phyloP scores from a whole-genome alignment of 2,329 filamentous ascomycete species.

The Setomelanomma holmii region DNA sequence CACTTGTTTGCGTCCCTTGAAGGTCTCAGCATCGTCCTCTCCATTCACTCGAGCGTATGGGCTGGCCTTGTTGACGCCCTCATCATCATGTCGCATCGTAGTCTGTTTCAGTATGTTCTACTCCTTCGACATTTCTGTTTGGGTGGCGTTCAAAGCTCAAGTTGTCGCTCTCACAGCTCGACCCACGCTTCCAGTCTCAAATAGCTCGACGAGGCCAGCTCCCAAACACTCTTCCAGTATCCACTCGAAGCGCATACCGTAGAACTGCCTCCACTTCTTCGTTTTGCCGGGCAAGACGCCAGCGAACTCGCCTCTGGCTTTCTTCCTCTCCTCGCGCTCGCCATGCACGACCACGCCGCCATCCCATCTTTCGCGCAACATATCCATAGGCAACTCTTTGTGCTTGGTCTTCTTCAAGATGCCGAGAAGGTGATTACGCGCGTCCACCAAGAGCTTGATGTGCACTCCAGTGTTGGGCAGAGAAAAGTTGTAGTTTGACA shows the following conservation, averaged over 20 bases:
- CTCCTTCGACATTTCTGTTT: too few species aligned
- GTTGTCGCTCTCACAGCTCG: slow-evolving; percentile 59
- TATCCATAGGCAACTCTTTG: slow-evolving; percentile 67
- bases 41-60: too few species aligned
- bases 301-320: slow-evolving; percentile 61
- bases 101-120: too few species aligned
- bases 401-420: slow-evolving; percentile 66
- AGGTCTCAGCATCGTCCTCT: too few species aligned
- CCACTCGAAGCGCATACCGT: slow-evolving; percentile 75
- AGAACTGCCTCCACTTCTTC: slow-evolving; percentile 74
- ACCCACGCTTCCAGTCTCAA: slow-evolving; percentile 77
- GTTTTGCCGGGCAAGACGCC: slow-evolving; percentile 68
- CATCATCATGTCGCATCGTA: too few species aligned
- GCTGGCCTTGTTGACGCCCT: too few species aligned
- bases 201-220: slow-evolving; percentile 73
- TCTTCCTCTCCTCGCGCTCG: slow-evolving; percentile 56
- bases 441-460: slow-evolving; percentile 68
- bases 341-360: slow-evolving; percentile 64
- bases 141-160: too few species aligned
- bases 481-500: slow-evolving; percentile 60
- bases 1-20: too few species aligned
- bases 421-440: slow-evolving; percentile 67
- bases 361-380: slow-evolving; percentile 74
- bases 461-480: slow-evolving; percentile 72
- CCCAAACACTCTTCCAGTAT: slow-evolving; percentile 74